Evolutionary conservation across 257 asterid species (phyloP).

Genomic region (Nemophila menziesii): DNA sequence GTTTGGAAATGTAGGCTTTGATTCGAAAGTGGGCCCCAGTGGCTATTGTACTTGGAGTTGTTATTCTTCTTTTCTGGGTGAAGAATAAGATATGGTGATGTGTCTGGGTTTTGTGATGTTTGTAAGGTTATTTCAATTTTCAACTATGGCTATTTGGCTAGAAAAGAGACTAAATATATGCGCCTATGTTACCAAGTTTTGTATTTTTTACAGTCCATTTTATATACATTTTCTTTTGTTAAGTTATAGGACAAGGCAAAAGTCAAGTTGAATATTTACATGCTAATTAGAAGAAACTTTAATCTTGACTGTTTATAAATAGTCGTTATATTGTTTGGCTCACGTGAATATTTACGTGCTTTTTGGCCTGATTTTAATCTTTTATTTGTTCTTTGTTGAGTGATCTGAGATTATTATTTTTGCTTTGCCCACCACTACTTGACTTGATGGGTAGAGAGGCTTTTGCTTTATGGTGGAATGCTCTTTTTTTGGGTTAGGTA

Average conservation of each 20-base stretch:
- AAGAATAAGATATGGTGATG: constrained; percentile 74
- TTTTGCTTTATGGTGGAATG: no score
- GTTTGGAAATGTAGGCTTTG: constrained; percentile 43
- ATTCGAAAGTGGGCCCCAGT: constrained; percentile 93
- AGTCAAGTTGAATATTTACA: neutral
- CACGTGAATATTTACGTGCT: no score
- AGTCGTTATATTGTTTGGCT: neutral
- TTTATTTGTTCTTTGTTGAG: no score
- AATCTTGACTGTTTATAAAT: neutral
- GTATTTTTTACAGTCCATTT: neutral
- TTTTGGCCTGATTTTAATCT: no score
- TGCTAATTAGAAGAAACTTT: neutral
- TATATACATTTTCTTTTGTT: no score
- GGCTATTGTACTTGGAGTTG: constrained; percentile 78
- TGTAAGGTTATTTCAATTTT: neutral
- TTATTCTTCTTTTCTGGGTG: constrained; percentile 70
- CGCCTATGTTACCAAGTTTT: neutral
- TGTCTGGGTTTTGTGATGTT: constrained; percentile 1
- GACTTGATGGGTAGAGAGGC: no score
- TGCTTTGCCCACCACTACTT: no score
- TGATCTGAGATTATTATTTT: no score
- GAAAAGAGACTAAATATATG: neutral
- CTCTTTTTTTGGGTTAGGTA: no score
- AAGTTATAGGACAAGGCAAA: neutral
- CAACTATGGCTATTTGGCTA: neutral